Percentiles rank a stretch among this genome's conserved stretches.
These are phyloP conservation scores for Jamesozyma lodderae DNA, from an alignment of 805 yeast genomes.

Conservation along the genomic window DNA sequence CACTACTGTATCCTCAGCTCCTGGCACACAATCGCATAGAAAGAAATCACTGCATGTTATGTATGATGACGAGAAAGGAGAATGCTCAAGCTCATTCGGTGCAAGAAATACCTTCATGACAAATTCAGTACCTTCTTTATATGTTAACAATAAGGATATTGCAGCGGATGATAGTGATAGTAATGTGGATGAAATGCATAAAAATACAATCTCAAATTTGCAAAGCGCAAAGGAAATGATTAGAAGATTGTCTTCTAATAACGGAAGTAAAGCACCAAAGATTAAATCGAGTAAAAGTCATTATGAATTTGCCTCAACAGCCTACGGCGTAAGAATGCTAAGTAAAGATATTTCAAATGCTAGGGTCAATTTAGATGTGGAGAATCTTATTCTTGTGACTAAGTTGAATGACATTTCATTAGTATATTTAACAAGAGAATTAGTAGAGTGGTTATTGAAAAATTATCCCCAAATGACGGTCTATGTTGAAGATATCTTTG, in stretches of 20 bases:
- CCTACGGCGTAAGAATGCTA: constrained; percentile 68
- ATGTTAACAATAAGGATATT: constrained; percentile 2
- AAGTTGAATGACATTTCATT: constrained; percentile 71
- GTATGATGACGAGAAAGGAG: constrained; percentile 5
- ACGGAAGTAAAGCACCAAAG: neutral
- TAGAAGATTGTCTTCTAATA: constrained; percentile 13
- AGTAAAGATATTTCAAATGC: constrained; percentile 63
- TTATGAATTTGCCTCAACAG: constrained; percentile 71
- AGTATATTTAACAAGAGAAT: constrained; percentile 60
- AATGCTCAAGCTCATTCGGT: too few relatives aligned
- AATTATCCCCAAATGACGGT: constrained; percentile 36
- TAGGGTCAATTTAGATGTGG: constrained; percentile 56
- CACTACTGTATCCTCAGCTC: neutral
- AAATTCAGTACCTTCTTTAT: constrained; percentile 5
- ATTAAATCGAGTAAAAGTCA: constrained; percentile 31
- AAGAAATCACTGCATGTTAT: neutral
- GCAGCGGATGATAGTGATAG: constrained; percentile 4
- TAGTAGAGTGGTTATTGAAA: constrained; percentile 62
- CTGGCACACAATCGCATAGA: neutral
- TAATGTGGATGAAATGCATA: constrained; percentile 2
- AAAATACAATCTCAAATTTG: constrained; percentile 5
- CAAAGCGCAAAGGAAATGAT: constrained; percentile 18
- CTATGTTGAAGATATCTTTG: constrained; percentile 65
- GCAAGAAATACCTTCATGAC: too few relatives aligned
- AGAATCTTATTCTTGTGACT: constrained; percentile 69